phyloP scores from a whole-genome alignment of 1,284 basidiomycete species.

The Xerocomus alliaceus region DNA sequence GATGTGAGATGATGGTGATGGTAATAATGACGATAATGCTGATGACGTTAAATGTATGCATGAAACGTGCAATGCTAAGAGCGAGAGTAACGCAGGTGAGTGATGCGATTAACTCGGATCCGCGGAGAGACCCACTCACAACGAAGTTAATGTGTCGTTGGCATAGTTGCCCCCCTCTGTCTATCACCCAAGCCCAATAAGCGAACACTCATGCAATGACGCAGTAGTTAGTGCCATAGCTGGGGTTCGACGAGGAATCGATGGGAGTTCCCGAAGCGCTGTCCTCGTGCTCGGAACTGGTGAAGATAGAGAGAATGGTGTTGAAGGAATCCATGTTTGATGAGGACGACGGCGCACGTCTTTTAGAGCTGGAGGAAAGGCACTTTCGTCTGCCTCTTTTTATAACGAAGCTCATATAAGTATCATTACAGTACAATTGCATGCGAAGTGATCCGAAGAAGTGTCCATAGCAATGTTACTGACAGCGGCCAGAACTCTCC shows the following conservation, averaged over 20 bases:
- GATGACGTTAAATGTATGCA: slow-evolving; percentile 13
- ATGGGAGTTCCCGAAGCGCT: slow-evolving; percentile 18
- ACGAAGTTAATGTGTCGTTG: slow-evolving; percentile 23
- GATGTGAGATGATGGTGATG: slow-evolving; percentile 11
- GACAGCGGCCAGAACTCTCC: neutral
- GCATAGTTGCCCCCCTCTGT: neutral
- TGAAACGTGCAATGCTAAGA: slow-evolving; percentile 18
- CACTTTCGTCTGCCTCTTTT: slow-evolving; percentile 10
- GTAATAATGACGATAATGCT: neutral
- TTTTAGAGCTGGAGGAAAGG: slow-evolving; percentile 5
- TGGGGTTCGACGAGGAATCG: slow-evolving; percentile 10
- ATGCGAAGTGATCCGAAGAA: slow-evolving; percentile 5
- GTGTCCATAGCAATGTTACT: neutral
- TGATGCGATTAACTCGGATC: neutral
- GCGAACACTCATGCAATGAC: slow-evolving; percentile 27
- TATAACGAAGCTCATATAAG: no score
- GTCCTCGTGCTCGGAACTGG: slow-evolving; percentile 7
- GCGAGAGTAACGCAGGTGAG: slow-evolving; percentile 17
- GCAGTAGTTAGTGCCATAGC: slow-evolving; percentile 15
- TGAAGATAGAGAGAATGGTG: slow-evolving; percentile 22
- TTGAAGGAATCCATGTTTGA: slow-evolving; percentile 32
- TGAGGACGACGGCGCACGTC: neutral
- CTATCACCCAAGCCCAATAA: neutral
- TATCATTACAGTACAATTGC: no score
- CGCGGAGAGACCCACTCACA: slow-evolving; percentile 23